Evolutionary conservation across 108 stramenopile genomes (phyloP), one percentile per base, ranked within the genome.

Genomic region (Nitzschia inconspicua): DNA sequence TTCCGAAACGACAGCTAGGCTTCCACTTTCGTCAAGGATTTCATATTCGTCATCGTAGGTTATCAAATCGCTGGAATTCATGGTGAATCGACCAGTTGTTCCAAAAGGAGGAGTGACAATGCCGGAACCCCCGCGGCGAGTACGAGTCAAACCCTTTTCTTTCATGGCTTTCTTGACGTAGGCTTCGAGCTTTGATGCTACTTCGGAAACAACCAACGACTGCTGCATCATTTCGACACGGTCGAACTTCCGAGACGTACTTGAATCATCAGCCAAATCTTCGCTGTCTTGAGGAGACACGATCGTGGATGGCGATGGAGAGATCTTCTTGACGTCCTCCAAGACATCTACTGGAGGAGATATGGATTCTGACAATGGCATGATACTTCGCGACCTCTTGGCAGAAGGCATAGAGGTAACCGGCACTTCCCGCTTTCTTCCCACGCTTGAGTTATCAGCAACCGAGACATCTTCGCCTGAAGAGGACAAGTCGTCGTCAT

Each of bases 11-110:
- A 73, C 28, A 24, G 28, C 59, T 16, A n/a, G n/a, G n/a, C n/a
- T n/a, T n/a, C n/a, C n/a, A n/a, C 20, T 48, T 4, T 60, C 65
- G 5, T 60, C 39, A n/a, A n/a, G n/a, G n/a, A n/a, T n/a, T 5
- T 55, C 53, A 35, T 66, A 68, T 28, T 85, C 84, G 48, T 85
- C 84, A 60, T 85, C 84, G 59, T 85, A 85, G 27, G 84, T 80
- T 19, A 85, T 64, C 9, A 78, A 52, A 26, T 56, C 65, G 9
- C 70, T 54, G 9, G 69, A 60, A 4, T 64, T 48, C 30, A 73
- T 41, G 14, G 46, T 44, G 3, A 51, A 34, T 18, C n/a, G 22
- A 16, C 22, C n/a, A 13, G 44, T 51, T 11, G 66, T 60, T 37
- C 77, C 75, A 53, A 62, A 72, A 0, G 82, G 82, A 44, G 77